Evolutionary conservation across 768 basidiomycete genomes (phyloP), one percentile per base, ranked within the genome.

Genomic region (Cystofilobasidium macerans): DNA sequence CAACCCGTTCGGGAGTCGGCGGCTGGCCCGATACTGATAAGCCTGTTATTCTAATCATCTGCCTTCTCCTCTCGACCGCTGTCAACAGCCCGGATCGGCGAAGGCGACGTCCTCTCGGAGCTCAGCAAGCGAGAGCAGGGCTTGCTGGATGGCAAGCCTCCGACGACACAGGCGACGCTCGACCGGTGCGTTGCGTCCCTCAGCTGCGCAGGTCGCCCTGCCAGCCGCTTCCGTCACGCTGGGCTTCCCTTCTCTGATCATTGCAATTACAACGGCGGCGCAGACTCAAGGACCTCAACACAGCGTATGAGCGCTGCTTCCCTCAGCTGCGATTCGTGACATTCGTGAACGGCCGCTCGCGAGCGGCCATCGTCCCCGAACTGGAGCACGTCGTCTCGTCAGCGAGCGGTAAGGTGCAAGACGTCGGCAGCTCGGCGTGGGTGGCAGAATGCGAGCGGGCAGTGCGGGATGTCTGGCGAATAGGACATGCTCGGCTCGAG

Each of bases 261-360:
- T 12, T 13, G 8, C 6, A 5, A 36, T 20, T 2, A 40, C 57
- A n/a, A n/a, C n/a, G n/a, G n/a, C n/a, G n/a, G n/a, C n/a, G 33
- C 36, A 75, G 74, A 12, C 81, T 95, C 22, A 80, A 74, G 36
- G 82, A 87, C 70, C 81, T 94, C 58, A 95, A 95, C 70, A 80
- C 78, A 14, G 82, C 82, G 69, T 94, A 93, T 72, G 88, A 92
- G 73, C 77, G 73, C 33, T 77, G 77, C 61, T 94, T 85, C 72
- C 84, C 86, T 0, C 84, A 86, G 3, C 74, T 95, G 69, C 81
- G 87, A 24, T 94, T 90, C 73, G 88, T 95, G 77, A 92, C 89
- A 7, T 95, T 92, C 72, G 92, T 94, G 45, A 89, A 91, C 72
- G 88, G 89, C 38, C 82, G 91, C 66, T 82, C 82, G 68, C 79